Evolutionary conservation across 1,284 basidiomycete genomes (phyloP).

Genomic region (Porodaedalea pini): DNA sequence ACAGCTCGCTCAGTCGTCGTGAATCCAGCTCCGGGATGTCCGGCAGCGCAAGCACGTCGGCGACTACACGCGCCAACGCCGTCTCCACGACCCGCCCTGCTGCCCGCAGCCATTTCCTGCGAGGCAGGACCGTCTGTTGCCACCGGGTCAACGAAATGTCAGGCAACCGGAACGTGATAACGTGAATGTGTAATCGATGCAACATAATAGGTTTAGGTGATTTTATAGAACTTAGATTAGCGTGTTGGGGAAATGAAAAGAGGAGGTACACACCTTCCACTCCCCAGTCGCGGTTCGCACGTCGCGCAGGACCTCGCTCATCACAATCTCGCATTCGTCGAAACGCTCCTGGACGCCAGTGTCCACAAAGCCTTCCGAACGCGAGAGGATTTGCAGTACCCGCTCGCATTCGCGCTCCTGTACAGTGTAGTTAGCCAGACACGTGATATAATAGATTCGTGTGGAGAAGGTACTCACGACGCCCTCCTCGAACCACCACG

Average conservation of each 20-base stretch:
- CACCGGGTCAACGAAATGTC: neutral
- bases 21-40: slow-evolving; percentile 95
- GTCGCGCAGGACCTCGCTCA: slow-evolving; percentile 64
- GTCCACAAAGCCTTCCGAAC: slow-evolving; percentile 68
- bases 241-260: slow-evolving; percentile 5
- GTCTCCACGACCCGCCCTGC: slow-evolving; percentile 77
- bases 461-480: slow-evolving; percentile 45
- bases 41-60: slow-evolving; percentile 72
- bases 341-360: slow-evolving; percentile 75
- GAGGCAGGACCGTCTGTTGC: slow-evolving; percentile 52
- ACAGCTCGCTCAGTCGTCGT: slow-evolving; percentile 76
- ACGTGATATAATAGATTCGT: neutral
- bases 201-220: neutral
- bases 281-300: slow-evolving; percentile 63
- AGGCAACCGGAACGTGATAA: neutral
- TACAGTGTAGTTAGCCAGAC: neutral
- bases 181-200: neutral
- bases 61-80: slow-evolving; percentile 65
- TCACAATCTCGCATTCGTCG: slow-evolving; percentile 70
- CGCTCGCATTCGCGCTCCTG: slow-evolving; percentile 44
- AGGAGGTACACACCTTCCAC: slow-evolving; percentile 62
- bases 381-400: slow-evolving; percentile 49
- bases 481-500: slow-evolving; percentile 65
- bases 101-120: slow-evolving; percentile 63
- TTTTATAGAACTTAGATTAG: slow-evolving; percentile 2